Conservation (phyloP, 2,329 filamentous ascomycete species). For the Calonectria ilicicola region DNA sequence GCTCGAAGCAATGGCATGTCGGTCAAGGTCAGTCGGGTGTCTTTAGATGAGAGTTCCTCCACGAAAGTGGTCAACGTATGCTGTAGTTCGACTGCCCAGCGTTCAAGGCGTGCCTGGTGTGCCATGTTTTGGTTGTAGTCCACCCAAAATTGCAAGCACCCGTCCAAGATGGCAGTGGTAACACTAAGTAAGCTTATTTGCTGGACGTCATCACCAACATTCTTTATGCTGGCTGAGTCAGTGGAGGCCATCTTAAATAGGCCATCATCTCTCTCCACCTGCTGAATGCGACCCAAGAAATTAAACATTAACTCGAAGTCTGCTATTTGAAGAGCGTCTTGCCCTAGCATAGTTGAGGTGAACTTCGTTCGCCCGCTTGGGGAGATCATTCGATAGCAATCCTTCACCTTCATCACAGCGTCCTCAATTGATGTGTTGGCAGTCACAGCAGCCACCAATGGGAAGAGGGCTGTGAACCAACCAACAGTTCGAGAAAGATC, state of each 20-base stretch:
- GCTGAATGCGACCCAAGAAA: slow-evolving; percentile 1
- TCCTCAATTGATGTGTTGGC: background rate
- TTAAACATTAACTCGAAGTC: slow-evolving; percentile 8
- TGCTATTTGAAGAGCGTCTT: background rate
- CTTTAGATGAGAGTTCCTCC: background rate
- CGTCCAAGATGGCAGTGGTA: slow-evolving; percentile 1
- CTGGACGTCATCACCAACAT: slow-evolving; percentile 7
- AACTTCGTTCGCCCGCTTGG: background rate
- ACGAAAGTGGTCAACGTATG: background rate
- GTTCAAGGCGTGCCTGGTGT: background rate
- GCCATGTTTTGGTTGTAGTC: slow-evolving; percentile 7
- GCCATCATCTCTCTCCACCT: slow-evolving; percentile 6
- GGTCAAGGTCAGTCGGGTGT: slow-evolving; percentile 4
- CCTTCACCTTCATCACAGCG: background rate
- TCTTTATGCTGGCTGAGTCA: background rate
- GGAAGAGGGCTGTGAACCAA: slow-evolving; percentile 5
- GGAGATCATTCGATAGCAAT: slow-evolving; percentile 1
- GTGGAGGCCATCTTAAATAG: slow-evolving; percentile 6
- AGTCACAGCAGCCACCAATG: background rate
- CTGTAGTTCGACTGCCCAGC: background rate
- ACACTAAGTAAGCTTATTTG: slow-evolving; percentile 2
- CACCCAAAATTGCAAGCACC: slow-evolving; percentile 4
- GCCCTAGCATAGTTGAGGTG: background rate
- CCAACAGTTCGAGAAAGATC: slow-evolving; percentile 8
- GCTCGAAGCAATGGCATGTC: slow-evolving; percentile 2